Base-by-base conservation (phyloP, 305 asterid genomes). In the Fraxinus velutina region DNA sequence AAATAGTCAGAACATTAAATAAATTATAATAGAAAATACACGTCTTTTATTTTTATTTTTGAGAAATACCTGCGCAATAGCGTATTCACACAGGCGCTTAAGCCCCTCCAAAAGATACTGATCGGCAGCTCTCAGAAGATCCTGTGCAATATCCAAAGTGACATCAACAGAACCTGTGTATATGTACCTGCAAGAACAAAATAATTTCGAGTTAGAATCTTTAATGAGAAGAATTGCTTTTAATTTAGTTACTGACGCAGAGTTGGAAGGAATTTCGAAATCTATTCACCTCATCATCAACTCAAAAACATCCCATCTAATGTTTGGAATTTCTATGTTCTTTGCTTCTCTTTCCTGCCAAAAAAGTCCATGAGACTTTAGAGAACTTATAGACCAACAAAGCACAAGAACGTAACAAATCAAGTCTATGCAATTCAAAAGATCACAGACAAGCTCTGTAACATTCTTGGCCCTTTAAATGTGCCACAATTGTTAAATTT, bases 51-150 rank as follows among this genome's bases (percentile, higher is more conserved):
- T 21, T 77, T 47, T 15, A 4, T 32, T 68, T 62, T 60, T 22
- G 33, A 27, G 34, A 78, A 76, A 84, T 80, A 94, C 99, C 93
- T 96, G 94, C 55, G 98, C 99, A 80, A 96, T 94, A 78, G 97
- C 85, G 79, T 91, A 94, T 85, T 96, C 99, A 22, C 98, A 94
- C 1, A 94, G 88, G 39, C 98, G 96, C 85, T 96, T 96, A 30
- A 96, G 97, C 81, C 98, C 98, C 89, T 96, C 99, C 88, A 94
- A 78, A 37, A 96, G 93, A 91, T 96, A 96, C 91, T 96, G 98
- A 85, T 94, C 99, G 0, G 98, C 96, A 75, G 98, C 99, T 78
- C 98, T 88, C 81, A 96, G 87, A 85, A 96, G 98, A 86, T 96
- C 99, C 80, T 94, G 99, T 22, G 98, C 95, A 60, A 93, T 91